Evolutionary conservation across 2,329 filamentous ascomycete genomes (phyloP), one percentile per base, ranked within the genome.

Genomic region (Trichoderma citrinoviride): DNA sequence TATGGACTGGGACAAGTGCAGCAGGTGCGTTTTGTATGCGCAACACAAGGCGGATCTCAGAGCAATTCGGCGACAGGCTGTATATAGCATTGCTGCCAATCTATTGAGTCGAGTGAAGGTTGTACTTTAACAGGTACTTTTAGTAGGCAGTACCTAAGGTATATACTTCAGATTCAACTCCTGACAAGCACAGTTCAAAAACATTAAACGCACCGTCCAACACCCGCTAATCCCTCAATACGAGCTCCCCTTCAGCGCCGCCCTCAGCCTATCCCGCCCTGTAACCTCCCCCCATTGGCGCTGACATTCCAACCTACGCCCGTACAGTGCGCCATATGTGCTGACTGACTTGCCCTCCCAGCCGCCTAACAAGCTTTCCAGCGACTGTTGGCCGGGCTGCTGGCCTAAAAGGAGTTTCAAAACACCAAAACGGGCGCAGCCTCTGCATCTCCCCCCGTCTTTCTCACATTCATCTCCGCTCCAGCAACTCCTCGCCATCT

Each of bases 351-450:
- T 37, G 33, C 10, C 10, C 33, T 14, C 29, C 29, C 29, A 29
- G 33, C 33, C 33, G 33, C 33, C 33, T 14, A 33, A 29, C 29
- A 33, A 10, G 10, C 29, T 8, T 7, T 33, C 10, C 6, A 33
- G 7, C 10, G 2, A 12, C 33, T 37, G 33, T 37, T 37, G 33
- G 33, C 33, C 33, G 33, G 33, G 33, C 33, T 37, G 53, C 61
- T 64, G 54, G 46, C 47, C 61, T 43, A 57, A 58, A 64, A 64
- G 54, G 61, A 56, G 53, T 29, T 44, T 23, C 53, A 44, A 64
- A 58, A 58, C 44, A 64, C 54, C 33, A 29, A n/a, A n/a, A n/a
- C n/a, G n/a, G n/a, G 50, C 61, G 46, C 50, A 53, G n/a, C 29
- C 19, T 10, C 6, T n/a, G n/a, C 3, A 25, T 25, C 17, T 19